Evolutionary conservation across 129 eudicot genomes (phyloP), one percentile per base, ranked within the genome.

Genomic region (Erigeron canadensis): DNA sequence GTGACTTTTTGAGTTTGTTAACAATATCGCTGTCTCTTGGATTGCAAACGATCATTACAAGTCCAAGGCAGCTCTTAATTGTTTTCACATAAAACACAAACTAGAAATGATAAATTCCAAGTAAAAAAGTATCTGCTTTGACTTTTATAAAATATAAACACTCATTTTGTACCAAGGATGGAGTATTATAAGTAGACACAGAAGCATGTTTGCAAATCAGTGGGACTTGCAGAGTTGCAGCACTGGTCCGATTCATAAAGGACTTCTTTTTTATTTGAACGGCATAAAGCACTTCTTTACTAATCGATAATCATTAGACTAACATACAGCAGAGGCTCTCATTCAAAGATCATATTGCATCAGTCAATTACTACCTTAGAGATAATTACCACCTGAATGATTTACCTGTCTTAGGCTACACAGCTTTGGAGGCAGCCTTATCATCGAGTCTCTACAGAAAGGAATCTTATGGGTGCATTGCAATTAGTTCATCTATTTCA

Each of bases 401-500:
- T 42, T 23, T 71, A 78, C 81, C 81, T 63, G 73, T 44, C 43
- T 42, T 63, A 53, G 51, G 71, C 41, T 7, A 48, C 38, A 61
- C 9, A 21, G 39, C 56, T 73, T 18, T 12, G 8, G 72, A 75
- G 41, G 67, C 22, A 50, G 21, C 73, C 62, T 17, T 70, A 66
- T 39, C 65, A 42, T 67, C 28, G 21, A 67, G 63, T 57, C 75
- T 34, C 63, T 16, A 70, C 39, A 10, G 39, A 39, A 77, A n/a
- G 23, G 59, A 56, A 67, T 60, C 74, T 38, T 84, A 77, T 19
- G 69, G 51, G 66, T 46, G 60, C 97, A 91, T 91, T 37, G 92
- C 80, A 51, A 91, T 84, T 81, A 88, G 50, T 77, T 91, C 97
- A 76, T 80, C 80, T 10, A 57, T 43, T 66, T 82, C 85, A 72